Evolutionary conservation across 2,329 filamentous ascomycete genomes (phyloP).

Genomic region (Aspergillus aculeatinus): DNA sequence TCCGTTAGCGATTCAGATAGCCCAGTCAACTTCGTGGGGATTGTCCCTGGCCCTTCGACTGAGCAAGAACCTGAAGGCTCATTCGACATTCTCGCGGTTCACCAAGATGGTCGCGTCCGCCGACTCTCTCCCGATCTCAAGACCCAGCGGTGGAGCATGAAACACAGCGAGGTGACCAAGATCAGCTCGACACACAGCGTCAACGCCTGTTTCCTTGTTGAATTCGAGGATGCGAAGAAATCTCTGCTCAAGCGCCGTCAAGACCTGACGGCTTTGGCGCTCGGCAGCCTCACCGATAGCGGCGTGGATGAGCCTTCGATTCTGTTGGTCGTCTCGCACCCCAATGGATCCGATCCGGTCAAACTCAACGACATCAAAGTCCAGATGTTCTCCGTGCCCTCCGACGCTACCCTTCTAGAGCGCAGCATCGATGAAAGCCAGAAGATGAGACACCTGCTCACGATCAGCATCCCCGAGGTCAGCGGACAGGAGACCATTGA

Average conservation of each 20-base stretch:
- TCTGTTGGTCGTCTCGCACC: conserved; percentile 42
- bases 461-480: conserved; percentile 35
- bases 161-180: conserved; percentile 35
- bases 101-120: conserved; percentile 45
- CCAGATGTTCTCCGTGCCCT: conserved; percentile 41
- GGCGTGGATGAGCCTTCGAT: conserved; percentile 36
- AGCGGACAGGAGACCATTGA: conserved; percentile 28
- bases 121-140: conserved; percentile 42
- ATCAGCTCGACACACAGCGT: conserved; percentile 30
- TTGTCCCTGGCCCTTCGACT: conserved; percentile 31
- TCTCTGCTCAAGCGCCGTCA: conserved; percentile 41
- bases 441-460: conserved; percentile 38
- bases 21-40: conserved; percentile 40
- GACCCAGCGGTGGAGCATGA: conserved; percentile 41
- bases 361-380: conserved; percentile 38
- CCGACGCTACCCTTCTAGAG: conserved; percentile 21
- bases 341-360: conserved; percentile 28
- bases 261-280: conserved; percentile 39
- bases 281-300: conserved; percentile 31
- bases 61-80: conserved; percentile 29
- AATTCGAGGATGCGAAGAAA: conserved; percentile 44
- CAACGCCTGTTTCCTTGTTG: conserved; percentile 38
- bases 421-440: conserved; percentile 32
- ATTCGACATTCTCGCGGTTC: conserved; percentile 44
- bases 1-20: conserved; percentile 38